phyloP scores from a whole-genome alignment of 129 eudicot species.

The Scalesia atractyloides region DNA sequence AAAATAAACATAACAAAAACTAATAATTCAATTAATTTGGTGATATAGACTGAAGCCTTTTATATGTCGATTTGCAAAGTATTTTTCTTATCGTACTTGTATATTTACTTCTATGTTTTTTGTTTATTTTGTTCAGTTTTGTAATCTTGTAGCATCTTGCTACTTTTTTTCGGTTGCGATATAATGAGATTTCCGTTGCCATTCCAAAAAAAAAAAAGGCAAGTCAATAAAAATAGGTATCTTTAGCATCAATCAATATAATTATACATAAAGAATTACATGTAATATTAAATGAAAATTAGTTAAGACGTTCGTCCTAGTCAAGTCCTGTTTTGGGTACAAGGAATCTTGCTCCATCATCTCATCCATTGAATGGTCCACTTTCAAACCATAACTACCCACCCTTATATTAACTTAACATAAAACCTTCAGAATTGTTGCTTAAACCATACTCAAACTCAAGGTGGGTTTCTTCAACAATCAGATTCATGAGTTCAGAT shows the following conservation, averaged over 20 bases:
- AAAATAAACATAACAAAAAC: no score
- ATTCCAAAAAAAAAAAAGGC: no score
- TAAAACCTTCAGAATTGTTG: background rate
- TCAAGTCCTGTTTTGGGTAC: slow-evolving; percentile 5
- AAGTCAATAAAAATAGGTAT: no score
- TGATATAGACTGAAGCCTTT: no score
- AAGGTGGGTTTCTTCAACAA: background rate
- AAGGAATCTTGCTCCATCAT: slow-evolving; percentile 1
- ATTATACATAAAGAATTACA: background rate
- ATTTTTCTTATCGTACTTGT: no score
- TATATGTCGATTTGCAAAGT: no score
- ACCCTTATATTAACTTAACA: background rate
- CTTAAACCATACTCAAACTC: slow-evolving; percentile 4
- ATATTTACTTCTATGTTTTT: no score
- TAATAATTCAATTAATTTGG: no score
- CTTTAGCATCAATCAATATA: background rate
- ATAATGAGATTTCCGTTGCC: no score
- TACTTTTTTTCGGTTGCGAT: no score
- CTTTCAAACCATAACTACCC: background rate
- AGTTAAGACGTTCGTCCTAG: background rate
- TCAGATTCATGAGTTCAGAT: slow-evolving; percentile 38
- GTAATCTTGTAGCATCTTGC: no score
- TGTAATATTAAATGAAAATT: background rate
- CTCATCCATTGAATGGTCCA: background rate
- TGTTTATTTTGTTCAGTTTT: no score